These are phyloP conservation scores for Sporobolomyces roseus DNA, from an alignment of 768 basidiomycete genomes.

Conservation along the genomic window DNA sequence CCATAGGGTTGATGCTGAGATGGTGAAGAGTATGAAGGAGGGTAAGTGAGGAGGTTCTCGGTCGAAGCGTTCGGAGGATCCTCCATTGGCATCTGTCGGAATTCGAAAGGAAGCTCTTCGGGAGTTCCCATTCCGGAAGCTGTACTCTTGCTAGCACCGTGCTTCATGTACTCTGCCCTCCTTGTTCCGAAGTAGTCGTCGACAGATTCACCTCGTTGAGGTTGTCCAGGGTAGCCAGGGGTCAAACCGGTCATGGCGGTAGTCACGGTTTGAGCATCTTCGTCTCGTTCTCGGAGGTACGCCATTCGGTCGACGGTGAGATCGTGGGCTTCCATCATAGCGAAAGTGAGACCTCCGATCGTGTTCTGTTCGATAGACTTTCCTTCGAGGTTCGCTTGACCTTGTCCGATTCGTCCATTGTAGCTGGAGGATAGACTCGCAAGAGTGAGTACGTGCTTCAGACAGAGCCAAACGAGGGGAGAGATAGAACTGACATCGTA, in stretches of 20 bases:
- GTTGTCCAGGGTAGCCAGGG: neutral
- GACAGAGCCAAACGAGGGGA: neutral
- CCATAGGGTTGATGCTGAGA: constrained; percentile 4
- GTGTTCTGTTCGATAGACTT: constrained; percentile 29
- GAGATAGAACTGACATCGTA: constrained; percentile 26
- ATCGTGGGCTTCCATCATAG: constrained; percentile 46
- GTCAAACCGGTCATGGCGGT: constrained; percentile 21
- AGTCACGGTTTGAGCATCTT: constrained; percentile 41
- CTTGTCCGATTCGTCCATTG: constrained; percentile 37
- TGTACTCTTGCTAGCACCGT: constrained; percentile 5
- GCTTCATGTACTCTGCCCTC: constrained; percentile 29
- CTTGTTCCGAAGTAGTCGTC: constrained; percentile 32
- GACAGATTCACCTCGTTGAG: constrained; percentile 3
- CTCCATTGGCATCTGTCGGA: constrained; percentile 31
- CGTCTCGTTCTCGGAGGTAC: constrained; percentile 35
- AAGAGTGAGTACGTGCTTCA: neutral
- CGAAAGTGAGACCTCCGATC: constrained; percentile 36
- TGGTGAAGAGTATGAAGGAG: constrained; percentile 14
- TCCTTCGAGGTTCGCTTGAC: constrained; percentile 31
- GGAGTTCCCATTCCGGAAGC: constrained; percentile 1
- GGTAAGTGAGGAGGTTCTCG: constrained; percentile 31
- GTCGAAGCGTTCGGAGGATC: constrained; percentile 17
- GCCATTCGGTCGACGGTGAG: constrained; percentile 48
- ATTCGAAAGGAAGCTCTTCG: constrained; percentile 30
- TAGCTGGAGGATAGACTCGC: neutral